These are phyloP conservation scores for Lathyrus aphaca DNA, from an alignment of 306 rosid species.

Conservation along the genomic window DNA sequence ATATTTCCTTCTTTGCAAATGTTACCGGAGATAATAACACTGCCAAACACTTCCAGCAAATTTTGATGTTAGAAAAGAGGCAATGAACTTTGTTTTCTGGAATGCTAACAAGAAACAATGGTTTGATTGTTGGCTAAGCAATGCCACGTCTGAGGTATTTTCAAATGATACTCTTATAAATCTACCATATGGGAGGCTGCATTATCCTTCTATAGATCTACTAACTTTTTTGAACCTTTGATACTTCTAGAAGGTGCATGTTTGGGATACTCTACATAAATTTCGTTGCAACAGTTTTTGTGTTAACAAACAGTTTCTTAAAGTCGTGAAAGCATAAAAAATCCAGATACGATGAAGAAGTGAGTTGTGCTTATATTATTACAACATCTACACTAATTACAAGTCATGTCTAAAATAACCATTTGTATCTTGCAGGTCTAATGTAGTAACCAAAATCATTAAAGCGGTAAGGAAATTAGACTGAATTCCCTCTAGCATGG, in stretches of 20 bases:
- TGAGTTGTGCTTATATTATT: constrained; percentile 36
- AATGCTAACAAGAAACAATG: constrained; percentile 69
- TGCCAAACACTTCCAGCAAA: constrained; percentile 51
- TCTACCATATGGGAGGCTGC: constrained; percentile 18
- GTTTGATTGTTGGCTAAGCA: constrained; percentile 84
- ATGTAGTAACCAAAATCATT: constrained; percentile 32
- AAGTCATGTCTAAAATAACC: neutral
- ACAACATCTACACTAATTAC: neutral
- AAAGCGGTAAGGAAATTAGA: constrained; percentile 36
- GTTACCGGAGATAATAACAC: constrained; percentile 57
- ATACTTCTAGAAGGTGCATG: constrained; percentile 53
- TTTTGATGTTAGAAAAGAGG: constrained; percentile 64
- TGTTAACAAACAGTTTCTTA: no score
- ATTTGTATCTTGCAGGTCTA: constrained; percentile 52
- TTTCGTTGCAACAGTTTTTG: no score
- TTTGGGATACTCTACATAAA: constrained; percentile 62
- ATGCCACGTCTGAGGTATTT: constrained; percentile 47
- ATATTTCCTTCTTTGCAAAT: constrained; percentile 75
- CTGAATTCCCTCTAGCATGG: constrained; percentile 36
- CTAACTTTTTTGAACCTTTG: constrained; percentile 31
- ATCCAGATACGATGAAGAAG: constrained; percentile 47
- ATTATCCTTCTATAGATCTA: constrained; percentile 18
- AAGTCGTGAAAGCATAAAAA: constrained; percentile 36
- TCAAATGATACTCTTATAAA: constrained; percentile 15
- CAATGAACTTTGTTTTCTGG: constrained; percentile 79